Base-by-base conservation (phyloP, 2,329 filamentous ascomycete genomes). In the Exophiala viscosa region DNA sequence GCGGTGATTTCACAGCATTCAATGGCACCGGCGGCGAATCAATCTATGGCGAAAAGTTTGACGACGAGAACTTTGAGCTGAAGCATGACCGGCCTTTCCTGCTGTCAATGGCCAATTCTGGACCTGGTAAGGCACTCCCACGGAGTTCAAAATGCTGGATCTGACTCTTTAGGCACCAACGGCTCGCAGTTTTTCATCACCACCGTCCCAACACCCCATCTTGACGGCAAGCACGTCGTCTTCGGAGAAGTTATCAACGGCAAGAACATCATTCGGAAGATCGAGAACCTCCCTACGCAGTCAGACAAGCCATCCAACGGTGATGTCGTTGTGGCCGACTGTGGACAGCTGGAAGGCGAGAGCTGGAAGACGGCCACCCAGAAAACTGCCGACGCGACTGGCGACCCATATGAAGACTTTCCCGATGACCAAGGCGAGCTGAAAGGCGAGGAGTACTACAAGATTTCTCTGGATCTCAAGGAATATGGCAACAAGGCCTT, bases 141-240 rank as follows among this genome's bases (percentile, higher is more conserved):
- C 13, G 55, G 31, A 10, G n/a, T 42, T 34, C 33, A 23, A 20
- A 13, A 28, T 35, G 32, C 9, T 14, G 18, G 45, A 23, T 7
- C 44, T 42, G 13, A 60, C 48, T 50, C 49, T 42, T 14, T 61
- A 88, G 86, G 86, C 64, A 96, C 93, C 70, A 99, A 99, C 70
- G 93, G 93, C 66, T 95, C 88, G 45, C 93, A 99, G 68, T 99
- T 99, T 82, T 99, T 99, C 81, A 78, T 97, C 65, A 99, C 93
- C 44, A 97, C 93, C 13, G 89, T 96, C 28, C 80, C 85, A n/a
- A 97, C 93, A 11, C 91, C 90, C 43, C 93, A 97, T 70, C 82
- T 97, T 35, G 91, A 99, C 70, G 84, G 84, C 69, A 99, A 99
- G 79, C 92, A 99, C 74, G 93, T 97, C 42, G 91, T 99, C 18